Percentiles rank a stretch among this genome's conserved stretches.
These are phyloP conservation scores for Anastatica hierochuntica DNA, from an alignment of 345 rosid genomes.

Conservation along the genomic window DNA sequence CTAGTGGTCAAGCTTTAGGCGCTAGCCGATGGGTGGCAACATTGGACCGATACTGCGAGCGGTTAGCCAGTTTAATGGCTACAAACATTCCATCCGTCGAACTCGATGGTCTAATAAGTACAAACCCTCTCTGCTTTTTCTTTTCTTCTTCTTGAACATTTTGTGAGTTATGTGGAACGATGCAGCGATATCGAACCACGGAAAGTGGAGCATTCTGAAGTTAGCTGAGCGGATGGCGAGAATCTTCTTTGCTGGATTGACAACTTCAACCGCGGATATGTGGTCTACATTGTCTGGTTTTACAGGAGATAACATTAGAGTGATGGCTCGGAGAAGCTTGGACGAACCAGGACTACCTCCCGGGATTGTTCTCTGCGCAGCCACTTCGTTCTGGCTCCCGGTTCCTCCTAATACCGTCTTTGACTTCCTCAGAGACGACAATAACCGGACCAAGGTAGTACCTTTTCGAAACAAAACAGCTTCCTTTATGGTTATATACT, in stretches of 20 bases:
- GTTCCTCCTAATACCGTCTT: slow-evolving; percentile 54
- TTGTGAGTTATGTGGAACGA: not conserved
- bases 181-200: slow-evolving; percentile 52
- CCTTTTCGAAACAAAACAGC: not conserved
- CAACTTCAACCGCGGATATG: slow-evolving; percentile 52
- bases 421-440: slow-evolving; percentile 77
- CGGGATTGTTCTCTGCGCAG: slow-evolving; percentile 72
- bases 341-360: slow-evolving; percentile 86
- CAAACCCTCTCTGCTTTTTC: not conserved
- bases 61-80: slow-evolving; percentile 64
- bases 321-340: slow-evolving; percentile 66
- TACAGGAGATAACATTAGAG: slow-evolving; percentile 60
- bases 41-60: slow-evolving; percentile 69
- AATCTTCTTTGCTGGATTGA: slow-evolving; percentile 66
- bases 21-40: slow-evolving; percentile 88
- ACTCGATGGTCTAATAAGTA: slow-evolving; percentile 35
- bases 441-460: slow-evolving; percentile 57
- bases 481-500: too few relatives aligned
- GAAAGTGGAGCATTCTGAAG: slow-evolving; percentile 64
- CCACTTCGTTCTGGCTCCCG: slow-evolving; percentile 93
- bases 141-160: not conserved
- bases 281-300: slow-evolving; percentile 61
- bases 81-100: slow-evolving; percentile 45
- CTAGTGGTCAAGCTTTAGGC: slow-evolving; percentile 67
- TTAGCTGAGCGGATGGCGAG: slow-evolving; percentile 73